Base-by-base conservation (phyloP, 805 yeast genomes). In the Tetrapisispora pingtungensis region DNA sequence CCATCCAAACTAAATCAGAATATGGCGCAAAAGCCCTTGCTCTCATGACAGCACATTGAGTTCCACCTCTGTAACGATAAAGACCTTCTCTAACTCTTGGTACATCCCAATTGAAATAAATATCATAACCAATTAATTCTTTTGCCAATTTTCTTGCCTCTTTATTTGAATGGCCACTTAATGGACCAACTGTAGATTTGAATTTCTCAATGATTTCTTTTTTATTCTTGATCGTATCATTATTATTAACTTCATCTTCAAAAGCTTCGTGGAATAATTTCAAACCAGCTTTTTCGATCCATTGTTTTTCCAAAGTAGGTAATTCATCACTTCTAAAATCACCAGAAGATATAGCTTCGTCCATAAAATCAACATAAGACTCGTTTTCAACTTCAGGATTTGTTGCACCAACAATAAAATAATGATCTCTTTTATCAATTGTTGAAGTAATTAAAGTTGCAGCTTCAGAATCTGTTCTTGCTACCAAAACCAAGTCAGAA, bases 401-500 rank as follows among this genome's bases (percentile, higher is more conserved):
- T 50, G 97, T 88, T 44, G 93, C 71, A 59, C 97, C 97, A 54
- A 83, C 78, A 57, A 90, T 73, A 66, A 85, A 90, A 70, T 81
- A 87, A 66, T 90, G 97, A 67, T 90, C 97, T 67, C 97, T 79
- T 68, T 75, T 79, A 67, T 90, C 97, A 59, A 90, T 89, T 43
- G 97, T 84, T 18, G 96, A 86, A 48, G 96, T 86, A 62, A 90
- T 73, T 62, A 90, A 75, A 43, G 97, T 90, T 40, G 97, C 97
- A 53, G 96, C 97, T 72, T 90, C 97, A 44, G 96, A 86, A 67
- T 90, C 97, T 33, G 97, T 88, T 72, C 97, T 81, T 42, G 97
- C 97, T 58, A 90, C 94, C 52, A 81, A 77, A 51, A 90, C 69
- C 61, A 90, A 74, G 61, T 88, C 88, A 36, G 88, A 77, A 42